These are phyloP conservation scores for Mercurialis annua DNA, from an alignment of 345 rosid species.

Conservation along the genomic window DNA sequence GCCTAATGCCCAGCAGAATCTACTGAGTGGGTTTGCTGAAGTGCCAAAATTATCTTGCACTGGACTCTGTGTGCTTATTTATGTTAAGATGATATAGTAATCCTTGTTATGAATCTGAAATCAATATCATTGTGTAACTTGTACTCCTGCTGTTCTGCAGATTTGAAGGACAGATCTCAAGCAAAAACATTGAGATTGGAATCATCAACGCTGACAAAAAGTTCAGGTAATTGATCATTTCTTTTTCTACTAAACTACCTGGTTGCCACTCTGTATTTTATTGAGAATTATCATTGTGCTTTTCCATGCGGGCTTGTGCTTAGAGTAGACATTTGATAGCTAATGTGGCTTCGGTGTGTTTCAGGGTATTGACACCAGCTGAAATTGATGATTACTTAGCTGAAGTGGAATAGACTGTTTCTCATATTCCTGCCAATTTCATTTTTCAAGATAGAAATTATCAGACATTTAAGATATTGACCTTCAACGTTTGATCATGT, in stretches of 20 bases:
- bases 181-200: conserved; percentile 88
- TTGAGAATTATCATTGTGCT: no score
- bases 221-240: conserved; percentile 51
- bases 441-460: conserved; percentile 8
- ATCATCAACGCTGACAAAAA: conserved; percentile 69
- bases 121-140: background rate
- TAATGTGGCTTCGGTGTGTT: background rate
- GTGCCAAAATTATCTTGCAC: background rate
- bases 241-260: background rate
- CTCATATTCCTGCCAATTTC: background rate
- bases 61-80: background rate
- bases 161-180: conserved; percentile 73
- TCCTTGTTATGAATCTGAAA: no score
- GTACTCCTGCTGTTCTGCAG: conserved; percentile 35
- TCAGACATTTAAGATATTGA: background rate
- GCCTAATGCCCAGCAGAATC: no score
- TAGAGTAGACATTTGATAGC: background rate
- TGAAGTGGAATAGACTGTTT: conserved; percentile 39
- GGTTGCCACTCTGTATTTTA: no score
- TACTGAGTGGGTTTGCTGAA: background rate
- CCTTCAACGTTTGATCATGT: background rate
- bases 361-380: conserved; percentile 7
- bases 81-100: no score
- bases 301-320: no score
- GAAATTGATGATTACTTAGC: conserved; percentile 15